Evolutionary conservation across 129 eudicot genomes (phyloP).

Genomic region (Flaveria brownii): DNA sequence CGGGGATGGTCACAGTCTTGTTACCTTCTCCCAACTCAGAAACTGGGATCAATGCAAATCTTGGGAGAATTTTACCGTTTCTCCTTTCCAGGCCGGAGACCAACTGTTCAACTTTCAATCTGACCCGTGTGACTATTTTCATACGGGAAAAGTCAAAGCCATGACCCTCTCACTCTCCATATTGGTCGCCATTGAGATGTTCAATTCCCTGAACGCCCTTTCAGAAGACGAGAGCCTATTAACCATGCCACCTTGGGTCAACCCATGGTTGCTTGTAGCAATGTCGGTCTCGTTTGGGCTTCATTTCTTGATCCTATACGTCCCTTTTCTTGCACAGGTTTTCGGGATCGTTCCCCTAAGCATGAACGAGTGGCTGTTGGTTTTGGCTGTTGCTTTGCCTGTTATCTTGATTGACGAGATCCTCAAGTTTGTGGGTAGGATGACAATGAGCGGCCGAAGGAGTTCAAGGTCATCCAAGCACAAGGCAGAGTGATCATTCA

Average conservation of each 20-base stretch:
- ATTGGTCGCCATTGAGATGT: conserved; percentile 80
- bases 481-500: conserved; percentile 36
- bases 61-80: conserved; percentile 64
- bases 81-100: conserved; percentile 58
- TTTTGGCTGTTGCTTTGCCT: conserved; percentile 67
- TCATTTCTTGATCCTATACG: conserved; percentile 75
- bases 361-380: conserved; percentile 74
- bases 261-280: conserved; percentile 22
- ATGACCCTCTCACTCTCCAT: conserved; percentile 76
- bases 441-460: conserved; percentile 30
- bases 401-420: conserved; percentile 85
- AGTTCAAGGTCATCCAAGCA: conserved; percentile 28
- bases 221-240: conserved; percentile 73
- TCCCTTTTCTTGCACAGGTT: conserved; percentile 73
- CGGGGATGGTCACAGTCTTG: conserved; percentile 65
- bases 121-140: conserved; percentile 76
- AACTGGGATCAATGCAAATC: conserved; percentile 71
- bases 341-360: conserved; percentile 78
- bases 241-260: conserved; percentile 58
- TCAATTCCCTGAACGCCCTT: conserved; percentile 77
- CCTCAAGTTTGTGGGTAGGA: conserved; percentile 76
- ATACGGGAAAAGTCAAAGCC: conserved; percentile 66
- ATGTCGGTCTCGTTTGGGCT: conserved; percentile 73
- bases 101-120: conserved; percentile 45
- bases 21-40: conserved; percentile 61